Percentiles rank a stretch among this genome's conserved stretches.
phyloP scores from a whole-genome alignment of 345 rosid species.

The Tarenaya hassleriana region DNA sequence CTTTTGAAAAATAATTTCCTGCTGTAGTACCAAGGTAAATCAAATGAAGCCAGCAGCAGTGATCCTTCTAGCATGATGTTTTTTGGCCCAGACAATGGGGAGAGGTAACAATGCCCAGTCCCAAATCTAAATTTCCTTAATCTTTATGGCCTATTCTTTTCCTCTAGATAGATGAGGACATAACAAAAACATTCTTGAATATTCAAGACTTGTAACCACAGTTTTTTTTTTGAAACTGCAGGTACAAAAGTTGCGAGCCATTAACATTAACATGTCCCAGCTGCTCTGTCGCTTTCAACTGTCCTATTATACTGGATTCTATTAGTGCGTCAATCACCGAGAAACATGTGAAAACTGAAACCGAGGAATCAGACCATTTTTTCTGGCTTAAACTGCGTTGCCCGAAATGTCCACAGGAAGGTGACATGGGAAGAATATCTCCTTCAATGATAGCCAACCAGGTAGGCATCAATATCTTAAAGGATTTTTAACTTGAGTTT shows the following conservation, averaged over 20 bases:
- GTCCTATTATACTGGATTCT: conserved; percentile 62
- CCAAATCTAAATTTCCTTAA: conserved; percentile 9
- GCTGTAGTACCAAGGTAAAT: conserved; percentile 63
- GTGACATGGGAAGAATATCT: conserved; percentile 53
- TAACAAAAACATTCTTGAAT: not conserved
- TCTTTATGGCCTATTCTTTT: too few species aligned
- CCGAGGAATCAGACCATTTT: conserved; percentile 37
- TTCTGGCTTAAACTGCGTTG: conserved; percentile 76
- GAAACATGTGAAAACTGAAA: conserved; percentile 34
- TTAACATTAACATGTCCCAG: conserved; percentile 73
- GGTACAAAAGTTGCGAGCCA: conserved; percentile 74
- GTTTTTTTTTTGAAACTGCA: conserved; percentile 29
- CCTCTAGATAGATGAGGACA: too few species aligned
- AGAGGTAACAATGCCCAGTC: conserved; percentile 48
- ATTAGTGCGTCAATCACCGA: conserved; percentile 31
- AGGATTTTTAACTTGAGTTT: not conserved
- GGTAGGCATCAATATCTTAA: conserved; percentile 34
- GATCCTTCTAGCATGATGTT: conserved; percentile 51
- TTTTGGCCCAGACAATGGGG: conserved; percentile 63
- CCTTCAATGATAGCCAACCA: conserved; percentile 82
- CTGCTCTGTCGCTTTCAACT: conserved; percentile 68
- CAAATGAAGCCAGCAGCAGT: conserved; percentile 37
- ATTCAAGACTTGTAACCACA: conserved; percentile 3
- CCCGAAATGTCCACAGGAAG: conserved; percentile 67
- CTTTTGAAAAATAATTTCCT: conserved; percentile 11